A percentile compares a stretch with the other conserved stretches of the same genome.
These are phyloP conservation scores for Pythium volutum DNA, from an alignment of 352 stramenopile species.

Conservation along the genomic window DNA sequence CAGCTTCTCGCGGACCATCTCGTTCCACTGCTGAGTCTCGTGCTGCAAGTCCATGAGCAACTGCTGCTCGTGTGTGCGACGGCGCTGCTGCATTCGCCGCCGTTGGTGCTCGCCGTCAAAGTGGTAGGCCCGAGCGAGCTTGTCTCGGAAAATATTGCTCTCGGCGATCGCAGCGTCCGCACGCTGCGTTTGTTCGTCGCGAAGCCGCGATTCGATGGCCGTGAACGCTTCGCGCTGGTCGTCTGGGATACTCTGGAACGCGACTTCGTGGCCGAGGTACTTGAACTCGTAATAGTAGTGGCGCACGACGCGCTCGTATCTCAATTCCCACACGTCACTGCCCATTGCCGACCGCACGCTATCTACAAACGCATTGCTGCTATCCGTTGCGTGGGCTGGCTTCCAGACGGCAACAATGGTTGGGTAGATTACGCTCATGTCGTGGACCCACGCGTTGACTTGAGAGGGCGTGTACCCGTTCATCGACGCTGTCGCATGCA, in stretches of 20 bases:
- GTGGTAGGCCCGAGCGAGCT: conserved; percentile 30
- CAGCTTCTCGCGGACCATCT: conserved; percentile 18
- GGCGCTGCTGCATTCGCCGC: background rate
- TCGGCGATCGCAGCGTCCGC: conserved; percentile 33
- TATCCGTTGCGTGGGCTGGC: background rate
- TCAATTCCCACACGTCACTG: conserved; percentile 40
- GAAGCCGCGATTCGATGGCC: conserved; percentile 22
- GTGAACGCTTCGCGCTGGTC: conserved; percentile 8
- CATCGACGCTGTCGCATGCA: conserved; percentile 44
- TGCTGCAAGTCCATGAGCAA: conserved; percentile 17
- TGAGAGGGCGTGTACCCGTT: conserved; percentile 52
- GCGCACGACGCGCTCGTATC: conserved; percentile 49
- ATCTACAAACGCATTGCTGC: conserved; percentile 44
- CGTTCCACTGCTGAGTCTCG: conserved; percentile 31
- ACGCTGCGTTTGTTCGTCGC: conserved; percentile 29
- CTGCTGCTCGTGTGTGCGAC: conserved; percentile 16
- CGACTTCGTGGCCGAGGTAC: conserved; percentile 44
- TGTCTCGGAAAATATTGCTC: conserved; percentile 36
- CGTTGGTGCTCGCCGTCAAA: background rate
- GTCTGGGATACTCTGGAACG: conserved; percentile 31
- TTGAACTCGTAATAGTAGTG: conserved; percentile 79
- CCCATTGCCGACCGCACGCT: conserved; percentile 34
- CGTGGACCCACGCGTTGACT: conserved; percentile 47
- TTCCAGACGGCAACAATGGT: conserved; percentile 50
- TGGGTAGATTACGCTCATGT: conserved; percentile 49